Base-by-base conservation (phyloP, 1,284 basidiomycete genomes). In the Malassezia globosa region DNA sequence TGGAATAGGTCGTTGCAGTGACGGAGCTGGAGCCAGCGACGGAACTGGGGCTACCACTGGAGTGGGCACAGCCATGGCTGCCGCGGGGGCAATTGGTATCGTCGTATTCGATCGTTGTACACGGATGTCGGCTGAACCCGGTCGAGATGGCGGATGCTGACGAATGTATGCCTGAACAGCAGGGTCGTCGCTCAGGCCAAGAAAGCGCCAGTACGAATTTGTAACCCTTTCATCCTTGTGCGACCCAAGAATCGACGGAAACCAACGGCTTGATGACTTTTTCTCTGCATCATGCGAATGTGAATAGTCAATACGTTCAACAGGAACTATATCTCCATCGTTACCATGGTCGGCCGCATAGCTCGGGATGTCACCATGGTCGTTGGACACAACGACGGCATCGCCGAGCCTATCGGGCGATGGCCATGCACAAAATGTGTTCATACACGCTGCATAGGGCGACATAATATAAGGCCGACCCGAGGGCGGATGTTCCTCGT, bases 381-480 rank as follows among this genome's bases (percentile, higher is more conserved):
- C 66, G 7, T 65, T 61, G 13, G 67, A 50, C 14, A 69, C 69
- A 7, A 73, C 66, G 4, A 73, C 65, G 6, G 72, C 72, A 24
- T 73, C 70, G 29, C 62, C 52, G 4, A 64, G 60, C 7, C 69
- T 58, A 7, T 58, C 49, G 0, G 72, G 72, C 2, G 68, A 63
- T 0, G 72, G 72, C 72, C 72, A 73, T 11, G 72, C 72, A 37
- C 69, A 68, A 25, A 74, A 54, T 0, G 72, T 73, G 56, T 74
- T 74, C 71, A 74, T 73, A 44, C 73, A 74, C 2, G 73, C 73
- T 13, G 58, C 45, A 56, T 72, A 72, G 1, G 73, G 72, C 18
- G 62, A 70, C 74, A 75, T 75, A 66, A 75, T 75, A 58, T 66
- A 75, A 0, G 74, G 74, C 1, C 73, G 51, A 1, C 66, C 68